Evolutionary conservation across 805 yeast species (phyloP).

Genomic region (Candida ficus): DNA sequence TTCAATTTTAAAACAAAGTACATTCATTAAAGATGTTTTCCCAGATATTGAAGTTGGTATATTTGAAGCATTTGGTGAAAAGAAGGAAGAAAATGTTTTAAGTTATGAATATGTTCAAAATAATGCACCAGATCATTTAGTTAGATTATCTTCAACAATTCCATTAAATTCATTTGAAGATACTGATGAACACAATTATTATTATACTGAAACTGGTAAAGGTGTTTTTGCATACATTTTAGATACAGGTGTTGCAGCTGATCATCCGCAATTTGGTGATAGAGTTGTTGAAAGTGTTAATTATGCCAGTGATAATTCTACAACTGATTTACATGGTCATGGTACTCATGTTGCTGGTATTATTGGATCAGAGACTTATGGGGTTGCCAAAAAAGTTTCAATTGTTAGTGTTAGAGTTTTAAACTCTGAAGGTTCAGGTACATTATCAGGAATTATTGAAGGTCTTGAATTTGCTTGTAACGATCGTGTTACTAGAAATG

Average conservation of each 20-base stretch:
- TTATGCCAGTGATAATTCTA: constrained; percentile 41
- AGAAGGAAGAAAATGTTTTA: constrained; percentile 1
- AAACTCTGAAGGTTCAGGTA: constrained; percentile 61
- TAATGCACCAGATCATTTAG: constrained; percentile 61
- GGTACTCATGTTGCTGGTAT: constrained; percentile 94
- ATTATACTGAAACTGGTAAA: constrained; percentile 48
- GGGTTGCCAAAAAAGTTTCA: constrained; percentile 69
- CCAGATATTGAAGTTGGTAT: constrained; percentile 47
- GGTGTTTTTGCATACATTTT: constrained; percentile 69
- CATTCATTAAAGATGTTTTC: constrained; percentile 3
- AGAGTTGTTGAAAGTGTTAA: constrained; percentile 57
- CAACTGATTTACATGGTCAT: constrained; percentile 69
- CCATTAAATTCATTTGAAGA: constrained; percentile 19
- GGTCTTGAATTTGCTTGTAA: constrained; percentile 65
- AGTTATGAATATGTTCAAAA: constrained; percentile 26
- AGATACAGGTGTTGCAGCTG: constrained; percentile 70
- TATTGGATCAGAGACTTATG: constrained; percentile 72
- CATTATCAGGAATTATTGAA: constrained; percentile 51
- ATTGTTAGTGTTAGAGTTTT: constrained; percentile 70
- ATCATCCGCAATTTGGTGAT: constrained; percentile 57
- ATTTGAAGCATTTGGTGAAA: constrained; percentile 29
- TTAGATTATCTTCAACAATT: constrained; percentile 46
- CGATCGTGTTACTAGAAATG: constrained; percentile 35
- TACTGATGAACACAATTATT: constrained; percentile 30
- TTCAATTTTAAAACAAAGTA: constrained; percentile 4